These are phyloP conservation scores for Fusarium sp. DNA, from an alignment of 2,329 filamentous ascomycete genomes.

Conservation along the genomic window DNA sequence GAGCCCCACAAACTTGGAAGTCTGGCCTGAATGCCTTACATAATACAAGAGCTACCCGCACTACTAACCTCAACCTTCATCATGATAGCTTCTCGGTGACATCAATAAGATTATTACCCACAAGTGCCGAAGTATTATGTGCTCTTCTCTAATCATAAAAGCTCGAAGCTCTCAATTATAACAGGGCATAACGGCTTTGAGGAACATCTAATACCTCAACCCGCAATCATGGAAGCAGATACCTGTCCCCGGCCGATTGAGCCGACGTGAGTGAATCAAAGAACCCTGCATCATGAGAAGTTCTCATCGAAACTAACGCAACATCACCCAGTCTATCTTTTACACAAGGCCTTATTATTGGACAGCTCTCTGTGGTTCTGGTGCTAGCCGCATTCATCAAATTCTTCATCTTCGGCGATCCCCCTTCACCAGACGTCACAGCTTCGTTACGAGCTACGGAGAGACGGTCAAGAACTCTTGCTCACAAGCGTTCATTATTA, in stretches of 20 bases:
- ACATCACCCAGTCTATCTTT: conserved; percentile 77
- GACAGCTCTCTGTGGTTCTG: conserved; percentile 91
- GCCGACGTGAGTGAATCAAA: conserved; percentile 54
- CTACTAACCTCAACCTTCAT: conserved; percentile 23
- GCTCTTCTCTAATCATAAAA: neutral
- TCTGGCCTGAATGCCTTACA: conserved; percentile 41
- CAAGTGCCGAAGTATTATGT: conserved; percentile 10
- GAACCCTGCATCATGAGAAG: conserved; percentile 15
- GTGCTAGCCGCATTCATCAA: conserved; percentile 96
- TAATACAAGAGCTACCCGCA: conserved; percentile 27
- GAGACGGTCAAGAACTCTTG: conserved; percentile 77
- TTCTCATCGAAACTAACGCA: conserved; percentile 12
- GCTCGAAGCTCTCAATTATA: neutral
- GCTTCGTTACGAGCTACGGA: conserved; percentile 81
- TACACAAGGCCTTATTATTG: conserved; percentile 91
- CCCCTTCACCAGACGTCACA: conserved; percentile 84
- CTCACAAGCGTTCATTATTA: conserved; percentile 80
- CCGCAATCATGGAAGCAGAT: conserved; percentile 54
- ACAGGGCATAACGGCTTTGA: neutral
- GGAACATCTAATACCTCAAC: neutral
- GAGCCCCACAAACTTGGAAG: conserved; percentile 17
- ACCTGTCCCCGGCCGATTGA: conserved; percentile 59
- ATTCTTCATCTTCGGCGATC: conserved; percentile 99
- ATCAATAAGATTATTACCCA: conserved; percentile 22
- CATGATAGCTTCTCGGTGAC: conserved; percentile 28